Base-by-base conservation (phyloP, 2,329 filamentous ascomycete genomes). In the Pseudocercospora crystallina region DNA sequence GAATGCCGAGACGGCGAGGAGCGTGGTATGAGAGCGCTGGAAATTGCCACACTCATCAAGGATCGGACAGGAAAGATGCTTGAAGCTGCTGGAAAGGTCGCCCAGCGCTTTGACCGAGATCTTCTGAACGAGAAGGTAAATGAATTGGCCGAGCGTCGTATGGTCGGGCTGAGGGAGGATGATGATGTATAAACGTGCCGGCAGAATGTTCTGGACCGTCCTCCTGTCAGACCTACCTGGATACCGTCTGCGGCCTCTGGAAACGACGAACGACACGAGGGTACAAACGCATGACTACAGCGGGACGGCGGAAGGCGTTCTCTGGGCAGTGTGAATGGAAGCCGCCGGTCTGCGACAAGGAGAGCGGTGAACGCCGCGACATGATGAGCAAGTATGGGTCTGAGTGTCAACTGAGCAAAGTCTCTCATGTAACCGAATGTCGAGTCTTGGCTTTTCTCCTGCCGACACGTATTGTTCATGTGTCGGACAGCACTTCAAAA, bases 1-100 rank as follows among this genome's bases (percentile, higher is more conserved):
- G 94, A 97, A 75, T 99, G 94, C 69, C 84, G 90, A 53, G 89
- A 94, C 60, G 90, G 90, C 38, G 94, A 99, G 69, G 91, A 97
- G 57, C 80, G 87, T 29, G 92, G 91, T 5, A 96, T 96, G 90
- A 90, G 92, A 60, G 92, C 92, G 0, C 76, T 99, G 32, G 95
- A 99, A 73, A 81, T 97, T 63, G 94, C 95, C 29, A 79, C 81
- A 55, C 76, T 99, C 64, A 88, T 99, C 85, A 81, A 81, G 38
- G 91, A 97, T 73, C 79, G 83, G 39, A 87, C 83, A 53, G 92
- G 92, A 13, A 86, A 87, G 69, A 96, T 96, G 89, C 72, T 96
- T 51, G 90, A 96, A 69, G 88, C 92, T 4, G 94, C 94, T 1
- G 83, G 84, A 49, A 96, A 95, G 78, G 83, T 99, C 43, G 94